Percentiles rank a stretch among this genome's conserved stretches.
Conservation (phyloP, 495 filamentous ascomycete genomes). For the Trichocladium uniseriatum region DNA sequence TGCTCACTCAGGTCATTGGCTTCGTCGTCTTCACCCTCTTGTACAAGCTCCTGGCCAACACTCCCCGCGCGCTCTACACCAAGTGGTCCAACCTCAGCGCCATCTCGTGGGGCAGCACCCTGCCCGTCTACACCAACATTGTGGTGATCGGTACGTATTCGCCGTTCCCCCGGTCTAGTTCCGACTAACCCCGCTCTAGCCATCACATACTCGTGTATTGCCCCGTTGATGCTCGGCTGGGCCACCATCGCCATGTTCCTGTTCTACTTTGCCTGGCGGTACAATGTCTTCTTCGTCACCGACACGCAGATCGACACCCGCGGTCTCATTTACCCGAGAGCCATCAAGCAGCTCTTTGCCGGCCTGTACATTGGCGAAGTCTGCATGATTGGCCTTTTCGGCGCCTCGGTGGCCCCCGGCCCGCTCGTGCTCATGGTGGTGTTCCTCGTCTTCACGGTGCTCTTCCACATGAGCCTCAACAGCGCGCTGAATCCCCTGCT, state of each 20-base stretch:
- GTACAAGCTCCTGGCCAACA: constrained; percentile 53
- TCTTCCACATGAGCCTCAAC: constrained; percentile 80
- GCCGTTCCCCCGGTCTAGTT: neutral
- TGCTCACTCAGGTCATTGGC: constrained; percentile 68
- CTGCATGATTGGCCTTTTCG: constrained; percentile 88
- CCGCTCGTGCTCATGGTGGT: constrained; percentile 77
- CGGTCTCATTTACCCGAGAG: constrained; percentile 75
- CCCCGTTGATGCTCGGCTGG: constrained; percentile 83
- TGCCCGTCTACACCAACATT: constrained; percentile 79
- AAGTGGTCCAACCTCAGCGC: constrained; percentile 53
- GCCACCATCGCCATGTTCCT: constrained; percentile 72
- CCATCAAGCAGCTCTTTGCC: constrained; percentile 83
- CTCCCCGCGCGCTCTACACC: constrained; percentile 49
- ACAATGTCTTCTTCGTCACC: constrained; percentile 89
- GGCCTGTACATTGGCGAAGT: constrained; percentile 79
- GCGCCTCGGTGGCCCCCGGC: constrained; percentile 57
- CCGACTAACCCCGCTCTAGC: constrained; percentile 33
- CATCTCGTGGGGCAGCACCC: constrained; percentile 79
- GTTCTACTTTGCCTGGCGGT: constrained; percentile 90
- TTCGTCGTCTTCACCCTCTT: constrained; percentile 69
- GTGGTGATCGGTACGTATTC: constrained; percentile 60
- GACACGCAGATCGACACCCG: constrained; percentile 82
- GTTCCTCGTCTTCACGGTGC: constrained; percentile 66
- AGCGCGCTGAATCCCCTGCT: constrained; percentile 68
- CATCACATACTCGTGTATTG: constrained; percentile 83